A percentile compares a stretch with the other conserved stretches of the same genome.
These are phyloP conservation scores for Dacryopinax primogenitus DNA, from an alignment of 768 basidiomycete species.

Conservation along the genomic window DNA sequence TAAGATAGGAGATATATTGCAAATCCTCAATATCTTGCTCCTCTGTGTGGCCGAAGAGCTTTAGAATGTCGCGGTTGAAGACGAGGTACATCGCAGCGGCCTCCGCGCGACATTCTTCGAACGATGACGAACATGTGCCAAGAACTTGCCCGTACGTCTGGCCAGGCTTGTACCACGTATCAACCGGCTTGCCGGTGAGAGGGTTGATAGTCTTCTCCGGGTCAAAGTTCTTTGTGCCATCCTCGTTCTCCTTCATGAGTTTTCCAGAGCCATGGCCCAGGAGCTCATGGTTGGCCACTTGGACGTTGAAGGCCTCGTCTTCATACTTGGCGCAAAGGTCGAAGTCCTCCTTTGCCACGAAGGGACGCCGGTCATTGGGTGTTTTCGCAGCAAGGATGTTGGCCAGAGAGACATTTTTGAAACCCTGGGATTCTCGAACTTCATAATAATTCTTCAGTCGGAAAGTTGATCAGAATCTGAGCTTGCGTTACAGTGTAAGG, in stretches of 20 bases:
- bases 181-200: slow-evolving; percentile 59
- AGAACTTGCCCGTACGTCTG: slow-evolving; percentile 72
- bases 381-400: slow-evolving; percentile 83
- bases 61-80: slow-evolving; percentile 60
- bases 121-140: slow-evolving; percentile 76
- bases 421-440: slow-evolving; percentile 65
- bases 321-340: slow-evolving; percentile 69
- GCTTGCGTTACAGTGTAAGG: neutral
- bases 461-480: slow-evolving; percentile 1
- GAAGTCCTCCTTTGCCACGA: slow-evolving; percentile 67
- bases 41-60: slow-evolving; percentile 64
- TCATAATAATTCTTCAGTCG: slow-evolving; percentile 59
- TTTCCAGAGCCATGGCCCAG: slow-evolving; percentile 80
- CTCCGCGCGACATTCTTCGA: slow-evolving; percentile 91
- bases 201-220: slow-evolving; percentile 68
- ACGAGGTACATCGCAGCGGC: slow-evolving; percentile 68
- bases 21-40: slow-evolving; percentile 60
- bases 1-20: slow-evolving; percentile 65
- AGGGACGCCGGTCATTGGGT: slow-evolving; percentile 72
- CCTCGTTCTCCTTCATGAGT: slow-evolving; percentile 58
- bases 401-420: slow-evolving; percentile 37
- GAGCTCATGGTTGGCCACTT: slow-evolving; percentile 83
- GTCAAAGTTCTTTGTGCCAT: slow-evolving; percentile 76
- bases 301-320: slow-evolving; percentile 64
- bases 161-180: slow-evolving; percentile 79